Percentiles rank a stretch among this genome's conserved stretches.
Conservation (phyloP, 768 basidiomycete genomes). For the Heimioporus sp. region DNA sequence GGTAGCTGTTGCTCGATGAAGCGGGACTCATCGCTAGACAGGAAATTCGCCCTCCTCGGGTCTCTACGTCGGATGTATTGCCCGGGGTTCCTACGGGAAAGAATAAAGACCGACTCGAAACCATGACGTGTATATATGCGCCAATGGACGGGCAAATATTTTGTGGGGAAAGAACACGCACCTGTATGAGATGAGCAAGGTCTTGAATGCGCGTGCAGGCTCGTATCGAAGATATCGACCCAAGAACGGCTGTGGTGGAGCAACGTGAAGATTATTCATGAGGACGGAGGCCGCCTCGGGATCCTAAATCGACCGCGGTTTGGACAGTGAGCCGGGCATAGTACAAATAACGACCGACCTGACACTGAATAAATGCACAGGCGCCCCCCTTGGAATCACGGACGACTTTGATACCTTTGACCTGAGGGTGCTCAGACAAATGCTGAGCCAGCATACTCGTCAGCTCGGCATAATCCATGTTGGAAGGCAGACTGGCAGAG, state of each 20-base stretch:
- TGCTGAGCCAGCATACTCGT: conserved; percentile 59
- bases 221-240: conserved; percentile 77
- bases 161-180: conserved; percentile 22
- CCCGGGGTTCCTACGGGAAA: conserved; percentile 15
- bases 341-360: conserved; percentile 44
- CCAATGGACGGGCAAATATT: conserved; percentile 13
- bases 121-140: conserved; percentile 20
- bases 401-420: conserved; percentile 69
- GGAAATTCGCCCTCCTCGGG: conserved; percentile 12
- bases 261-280: conserved; percentile 57
- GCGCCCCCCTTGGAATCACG: conserved; percentile 75
- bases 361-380: conserved; percentile 85
- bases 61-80: conserved; percentile 21
- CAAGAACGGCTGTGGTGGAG: conserved; percentile 59
- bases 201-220: conserved; percentile 71
- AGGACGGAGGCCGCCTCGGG: conserved; percentile 54
- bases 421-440: conserved; percentile 60
- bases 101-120: conserved; percentile 7
- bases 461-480: conserved; percentile 64
- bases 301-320: conserved; percentile 39
- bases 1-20: conserved; percentile 49
- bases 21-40: conserved; percentile 19
- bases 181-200: conserved; percentile 76
- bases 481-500: conserved; percentile 58
- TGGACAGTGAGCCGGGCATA: neutral